Base-by-base conservation (phyloP, 129 eudicot species). In the Flaveria bidentis region DNA sequence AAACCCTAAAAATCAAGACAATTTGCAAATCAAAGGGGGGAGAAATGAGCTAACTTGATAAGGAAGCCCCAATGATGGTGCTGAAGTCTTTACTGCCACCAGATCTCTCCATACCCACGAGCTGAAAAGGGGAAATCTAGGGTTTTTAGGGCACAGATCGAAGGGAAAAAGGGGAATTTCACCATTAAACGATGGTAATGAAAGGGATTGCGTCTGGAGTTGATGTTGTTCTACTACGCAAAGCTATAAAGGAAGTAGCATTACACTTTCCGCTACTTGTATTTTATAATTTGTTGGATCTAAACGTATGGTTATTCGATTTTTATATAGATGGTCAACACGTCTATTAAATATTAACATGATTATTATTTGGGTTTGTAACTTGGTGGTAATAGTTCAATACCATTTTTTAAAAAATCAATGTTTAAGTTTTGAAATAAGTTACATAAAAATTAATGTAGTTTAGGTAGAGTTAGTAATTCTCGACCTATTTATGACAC, bases 141-240 rank as follows among this genome's bases (percentile, higher is more conserved):
- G 83, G 83, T 79, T 79, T 62, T 17, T 76, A 78, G 42, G 9
- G 53, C 49, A 47, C 51, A 39, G 65, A 79, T 79, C 58, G 78
- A 79, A 61, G 76, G 22, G 26, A 50, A 47, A 20, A 55, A 68
- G 58, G 51, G 63, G 69, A 76, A 36, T 4, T 36, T 36, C 41
- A 36, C 41, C 41, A 36, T 36, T 36, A 36, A 36, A 36, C 41
- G 41, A 36, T 5, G 41, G 41, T 15, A 20, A 46, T 46, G 26
- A 46, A 47, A 46, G 74, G 25, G 75, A 71, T 78, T 45, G 82
- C 82, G 76, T 78, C 22, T 58, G 75, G 76, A 78, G 82, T 79
- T 79, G 82, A 71, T 53, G 83, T 62, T 79, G 50, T 79, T 71
- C 64, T 70, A 26, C 47, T 79, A 79, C 83, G 83, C 83, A 79